phyloP scores from a whole-genome alignment of 2,329 filamentous ascomycete species.

The Torrubiellomyces zombiae region DNA sequence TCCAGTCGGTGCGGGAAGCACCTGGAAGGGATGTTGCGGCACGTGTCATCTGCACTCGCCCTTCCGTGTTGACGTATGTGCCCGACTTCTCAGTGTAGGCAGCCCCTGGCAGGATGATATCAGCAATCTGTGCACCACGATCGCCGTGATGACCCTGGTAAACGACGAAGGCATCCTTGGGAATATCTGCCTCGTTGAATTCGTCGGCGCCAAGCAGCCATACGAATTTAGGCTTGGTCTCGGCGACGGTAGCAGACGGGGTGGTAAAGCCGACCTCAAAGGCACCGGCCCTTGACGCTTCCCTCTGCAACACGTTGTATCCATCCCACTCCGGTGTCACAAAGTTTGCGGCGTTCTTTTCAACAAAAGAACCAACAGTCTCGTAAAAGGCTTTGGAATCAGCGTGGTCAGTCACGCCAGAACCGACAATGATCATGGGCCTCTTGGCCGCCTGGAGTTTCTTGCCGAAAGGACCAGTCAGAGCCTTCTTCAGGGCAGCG shows the following conservation, averaged over 20 bases:
- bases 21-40: conserved; percentile 79
- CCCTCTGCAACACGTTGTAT: conserved; percentile 90
- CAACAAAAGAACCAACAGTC: conserved; percentile 74
- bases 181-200: conserved; percentile 67
- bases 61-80: conserved; percentile 96
- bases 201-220: conserved; percentile 96
- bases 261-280: conserved; percentile 93
- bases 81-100: conserved; percentile 95
- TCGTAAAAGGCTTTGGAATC: conserved; percentile 92
- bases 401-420: conserved; percentile 74
- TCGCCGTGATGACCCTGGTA: conserved; percentile 99
- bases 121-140: conserved; percentile 77
- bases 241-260: conserved; percentile 63
- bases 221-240: conserved; percentile 82
- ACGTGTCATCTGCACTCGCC: conserved; percentile 84
- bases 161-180: conserved; percentile 88
- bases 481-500: conserved; percentile 65
- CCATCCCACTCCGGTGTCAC: conserved; percentile 85
- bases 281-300: conserved; percentile 80
- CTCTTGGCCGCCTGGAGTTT: conserved; percentile 75
- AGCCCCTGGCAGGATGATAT: conserved; percentile 82
- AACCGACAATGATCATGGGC: conserved; percentile 94
- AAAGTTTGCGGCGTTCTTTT: conserved; percentile 85
- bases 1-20: conserved; percentile 91
- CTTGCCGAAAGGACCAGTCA: conserved; percentile 81